Conservation (phyloP, 805 yeast species). For the Monosporozyma siamensis region DNA sequence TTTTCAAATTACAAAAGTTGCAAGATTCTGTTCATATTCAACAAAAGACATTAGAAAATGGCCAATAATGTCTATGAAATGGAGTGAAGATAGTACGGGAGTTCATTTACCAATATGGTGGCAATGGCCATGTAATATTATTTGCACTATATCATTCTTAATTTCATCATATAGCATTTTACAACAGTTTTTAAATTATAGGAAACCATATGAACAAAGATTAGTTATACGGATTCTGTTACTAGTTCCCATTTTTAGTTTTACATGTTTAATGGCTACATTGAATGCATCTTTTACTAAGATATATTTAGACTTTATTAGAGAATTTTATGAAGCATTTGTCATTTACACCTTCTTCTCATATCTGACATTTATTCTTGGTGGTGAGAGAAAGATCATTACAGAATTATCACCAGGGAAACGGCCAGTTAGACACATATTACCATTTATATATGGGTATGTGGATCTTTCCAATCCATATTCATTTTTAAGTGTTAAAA, state of each 20-base stretch:
- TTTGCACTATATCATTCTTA: conserved; percentile 27
- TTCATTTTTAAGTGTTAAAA: conserved; percentile 63
- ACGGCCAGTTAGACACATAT: conserved; percentile 55
- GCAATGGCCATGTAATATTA: conserved; percentile 17
- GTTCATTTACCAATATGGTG: conserved; percentile 19
- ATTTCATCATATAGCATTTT: conserved; percentile 40
- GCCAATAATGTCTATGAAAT: background rate
- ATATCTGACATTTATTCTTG: conserved; percentile 69
- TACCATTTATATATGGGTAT: conserved; percentile 38
- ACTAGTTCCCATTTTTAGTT: conserved; percentile 72
- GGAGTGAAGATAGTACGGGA: background rate
- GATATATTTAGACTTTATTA: conserved; percentile 53
- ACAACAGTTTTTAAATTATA: conserved; percentile 57
- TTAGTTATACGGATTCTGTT: conserved; percentile 71
- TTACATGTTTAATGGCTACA: conserved; percentile 55
- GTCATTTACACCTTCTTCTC: conserved; percentile 90
- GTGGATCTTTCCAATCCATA: conserved; percentile 83
- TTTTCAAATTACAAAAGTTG: no score
- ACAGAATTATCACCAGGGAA: conserved; percentile 54
- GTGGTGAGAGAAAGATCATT: conserved; percentile 81
- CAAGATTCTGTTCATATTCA: no score
- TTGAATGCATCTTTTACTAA: conserved; percentile 36
- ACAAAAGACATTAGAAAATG: no score
- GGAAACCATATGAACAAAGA: conserved; percentile 85
- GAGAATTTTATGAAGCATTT: conserved; percentile 92